phyloP scores from a whole-genome alignment of 768 basidiomycete species.

The Hericium coralloides region DNA sequence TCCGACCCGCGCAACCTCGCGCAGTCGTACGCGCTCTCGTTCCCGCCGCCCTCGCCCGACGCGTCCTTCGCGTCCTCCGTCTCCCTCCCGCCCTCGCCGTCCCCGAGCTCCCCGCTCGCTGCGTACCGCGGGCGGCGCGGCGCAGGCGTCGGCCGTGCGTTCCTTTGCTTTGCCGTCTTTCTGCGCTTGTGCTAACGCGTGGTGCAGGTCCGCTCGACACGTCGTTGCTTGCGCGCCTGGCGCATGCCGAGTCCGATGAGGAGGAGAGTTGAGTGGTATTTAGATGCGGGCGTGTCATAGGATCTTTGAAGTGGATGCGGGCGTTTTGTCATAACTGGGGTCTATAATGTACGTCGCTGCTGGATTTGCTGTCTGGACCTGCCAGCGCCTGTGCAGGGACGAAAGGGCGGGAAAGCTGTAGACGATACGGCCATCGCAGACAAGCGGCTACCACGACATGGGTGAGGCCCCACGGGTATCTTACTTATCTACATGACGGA shows the following conservation, averaged over 20 bases:
- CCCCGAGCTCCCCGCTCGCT: constrained; percentile 8
- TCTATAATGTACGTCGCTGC: too few relatives aligned
- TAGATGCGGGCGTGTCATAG: too few relatives aligned
- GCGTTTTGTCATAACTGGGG: too few relatives aligned
- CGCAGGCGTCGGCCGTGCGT: constrained; percentile 11
- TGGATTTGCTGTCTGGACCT: too few relatives aligned
- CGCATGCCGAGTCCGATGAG: constrained; percentile 9
- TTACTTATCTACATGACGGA: too few relatives aligned
- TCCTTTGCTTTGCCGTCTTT: not conserved
- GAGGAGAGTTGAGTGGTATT: not conserved
- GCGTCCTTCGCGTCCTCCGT: constrained; percentile 6
- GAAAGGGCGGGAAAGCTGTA: too few relatives aligned
- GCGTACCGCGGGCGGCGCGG: constrained; percentile 14
- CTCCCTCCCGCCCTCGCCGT: constrained; percentile 13
- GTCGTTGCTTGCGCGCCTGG: constrained; percentile 10
- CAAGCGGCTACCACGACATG: too few relatives aligned
- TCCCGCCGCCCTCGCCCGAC: constrained; percentile 6
- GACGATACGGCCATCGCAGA: too few relatives aligned
- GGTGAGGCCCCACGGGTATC: too few relatives aligned
- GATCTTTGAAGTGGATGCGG: too few relatives aligned
- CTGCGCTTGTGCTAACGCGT: not conserved
- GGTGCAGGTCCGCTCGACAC: constrained; percentile 11
- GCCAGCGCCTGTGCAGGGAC: too few relatives aligned
- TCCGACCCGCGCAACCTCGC: constrained; percentile 14
- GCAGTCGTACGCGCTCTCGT: constrained; percentile 10